Evolutionary conservation across 2,329 filamentous ascomycete species (phyloP), one percentile per base, ranked within the genome.

Genomic region (Ilyonectria sp.): DNA sequence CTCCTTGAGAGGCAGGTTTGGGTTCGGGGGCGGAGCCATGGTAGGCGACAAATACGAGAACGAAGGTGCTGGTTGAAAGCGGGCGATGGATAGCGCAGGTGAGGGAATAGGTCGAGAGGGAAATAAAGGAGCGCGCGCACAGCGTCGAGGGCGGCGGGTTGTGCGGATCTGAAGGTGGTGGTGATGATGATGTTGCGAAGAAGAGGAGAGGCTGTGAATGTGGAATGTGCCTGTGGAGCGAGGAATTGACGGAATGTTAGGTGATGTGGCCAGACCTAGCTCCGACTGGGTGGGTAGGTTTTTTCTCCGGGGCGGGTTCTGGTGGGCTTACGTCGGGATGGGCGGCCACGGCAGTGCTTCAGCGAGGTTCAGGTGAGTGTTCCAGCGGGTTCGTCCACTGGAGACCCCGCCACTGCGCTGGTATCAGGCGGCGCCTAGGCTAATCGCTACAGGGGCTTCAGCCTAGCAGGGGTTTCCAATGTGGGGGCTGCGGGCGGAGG

Each of bases 1-100:
- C 85, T 96, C 91, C 78, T 85, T 83, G 77, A 96, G 86, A 80
- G 94, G 91, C 82, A 92, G 82, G 75, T 84, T 87, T 65, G 92
- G 84, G 66, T 91, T 85, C 72, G 93, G 92, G 82, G 92, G 92
- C 84, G 93, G 92, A 83, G 93, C 94, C 70, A 97, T 86, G 53
- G 67, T 50, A 72, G 37, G 63, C 47, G 37, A 60, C 40, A 50
- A 21, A 19, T 8, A 26, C 31, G 44, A 56, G 23, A 44, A n/a
- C 13, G 49, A 44, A n/a, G 56, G 15, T 50, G 55, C 63, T 69
- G 64, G 47, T 62, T 61, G 57, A 63, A 37, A 64, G 66, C 66
- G 40, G 44, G 3, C 23, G 52, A 13, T 49, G 50, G 54, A 31
- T 65, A 43, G 21, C 58, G 58, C 37, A 52, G 49, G n/a, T 37